Conservation (phyloP, 352 stramenopile genomes). For the Albugo laibachii region DNA sequence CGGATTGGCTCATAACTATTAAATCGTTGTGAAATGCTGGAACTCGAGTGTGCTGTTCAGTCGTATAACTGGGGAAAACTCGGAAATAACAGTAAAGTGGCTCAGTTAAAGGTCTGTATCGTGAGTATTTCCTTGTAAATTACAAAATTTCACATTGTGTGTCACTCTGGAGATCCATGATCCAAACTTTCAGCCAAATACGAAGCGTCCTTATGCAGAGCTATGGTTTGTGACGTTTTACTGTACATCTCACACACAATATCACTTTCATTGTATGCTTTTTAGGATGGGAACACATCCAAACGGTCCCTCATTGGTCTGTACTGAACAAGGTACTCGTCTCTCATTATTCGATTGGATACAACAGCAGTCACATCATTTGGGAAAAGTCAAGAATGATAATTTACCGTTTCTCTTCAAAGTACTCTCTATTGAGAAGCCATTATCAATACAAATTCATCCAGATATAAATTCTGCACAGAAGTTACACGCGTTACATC, state of each 20-base stretch:
- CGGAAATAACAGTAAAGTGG: slow-evolving; percentile 63
- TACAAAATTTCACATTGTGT: slow-evolving; percentile 7
- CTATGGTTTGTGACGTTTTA: slow-evolving; percentile 42
- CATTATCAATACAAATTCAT: slow-evolving; percentile 93
- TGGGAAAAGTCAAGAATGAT: slow-evolving; percentile 1
- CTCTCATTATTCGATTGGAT: slow-evolving; percentile 57
- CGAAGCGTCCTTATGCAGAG: slow-evolving; percentile 45
- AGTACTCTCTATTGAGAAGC: slow-evolving; percentile 93
- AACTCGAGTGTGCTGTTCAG: slow-evolving; percentile 71
- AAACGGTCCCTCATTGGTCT: slow-evolving; percentile 75
- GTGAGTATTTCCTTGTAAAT: slow-evolving; percentile 25
- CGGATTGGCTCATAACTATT: no score
- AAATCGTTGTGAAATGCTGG: slow-evolving; percentile 21
- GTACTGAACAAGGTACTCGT: slow-evolving; percentile 18
- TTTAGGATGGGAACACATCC: slow-evolving; percentile 87
- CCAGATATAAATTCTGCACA: slow-evolving; percentile 66
- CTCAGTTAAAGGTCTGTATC: slow-evolving; percentile 63
- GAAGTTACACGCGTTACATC: slow-evolving; percentile 67
- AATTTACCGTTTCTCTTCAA: slow-evolving; percentile 98
- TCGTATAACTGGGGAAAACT: slow-evolving; percentile 83
- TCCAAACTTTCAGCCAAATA: slow-evolving; percentile 7
- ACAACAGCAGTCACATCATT: slow-evolving; percentile 12
- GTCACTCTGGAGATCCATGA: background rate
- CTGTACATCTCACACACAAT: background rate
- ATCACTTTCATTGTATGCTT: background rate